Percentiles rank a stretch among this genome's conserved stretches.
Conservation (phyloP, 108 stramenopile genomes). For the Fragilaria radians region DNA sequence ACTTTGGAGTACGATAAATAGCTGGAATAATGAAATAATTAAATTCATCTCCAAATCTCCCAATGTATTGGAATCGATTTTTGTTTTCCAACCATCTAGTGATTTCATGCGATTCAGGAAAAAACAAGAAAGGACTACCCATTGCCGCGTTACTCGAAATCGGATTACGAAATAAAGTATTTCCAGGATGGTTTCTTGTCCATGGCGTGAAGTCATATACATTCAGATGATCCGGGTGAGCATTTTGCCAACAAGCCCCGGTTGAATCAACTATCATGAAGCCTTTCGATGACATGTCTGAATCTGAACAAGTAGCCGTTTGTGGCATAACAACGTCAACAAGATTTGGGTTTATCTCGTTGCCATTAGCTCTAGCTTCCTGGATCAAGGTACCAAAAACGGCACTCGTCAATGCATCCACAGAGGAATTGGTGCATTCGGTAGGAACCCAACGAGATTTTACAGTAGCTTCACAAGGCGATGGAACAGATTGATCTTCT, state of each 20-base stretch:
- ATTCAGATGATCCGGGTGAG: constrained; percentile 2
- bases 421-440: neutral
- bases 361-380: neutral
- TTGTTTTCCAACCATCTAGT: constrained; percentile 25
- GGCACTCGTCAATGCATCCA: neutral
- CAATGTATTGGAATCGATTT: constrained; percentile 16
- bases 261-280: neutral
- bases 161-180: constrained; percentile 1
- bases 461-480: constrained; percentile 6
- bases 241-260: constrained; percentile 3
- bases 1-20: constrained; percentile 5
- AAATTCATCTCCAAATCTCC: constrained; percentile 18
- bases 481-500: neutral
- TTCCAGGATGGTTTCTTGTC: neutral
- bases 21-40: constrained; percentile 13
- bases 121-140: constrained; percentile 8
- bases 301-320: neutral
- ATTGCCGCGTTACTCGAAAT: constrained; percentile 22
- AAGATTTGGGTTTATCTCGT: neutral
- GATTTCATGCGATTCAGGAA: constrained; percentile 18
- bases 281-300: neutral
- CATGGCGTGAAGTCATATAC: constrained; percentile 6
- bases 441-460: neutral
- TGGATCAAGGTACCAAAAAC: neutral
- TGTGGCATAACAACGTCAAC: neutral